These are phyloP conservation scores for Sporisorium graminicola DNA, from an alignment of 1,284 basidiomycete genomes.

Conservation along the genomic window DNA sequence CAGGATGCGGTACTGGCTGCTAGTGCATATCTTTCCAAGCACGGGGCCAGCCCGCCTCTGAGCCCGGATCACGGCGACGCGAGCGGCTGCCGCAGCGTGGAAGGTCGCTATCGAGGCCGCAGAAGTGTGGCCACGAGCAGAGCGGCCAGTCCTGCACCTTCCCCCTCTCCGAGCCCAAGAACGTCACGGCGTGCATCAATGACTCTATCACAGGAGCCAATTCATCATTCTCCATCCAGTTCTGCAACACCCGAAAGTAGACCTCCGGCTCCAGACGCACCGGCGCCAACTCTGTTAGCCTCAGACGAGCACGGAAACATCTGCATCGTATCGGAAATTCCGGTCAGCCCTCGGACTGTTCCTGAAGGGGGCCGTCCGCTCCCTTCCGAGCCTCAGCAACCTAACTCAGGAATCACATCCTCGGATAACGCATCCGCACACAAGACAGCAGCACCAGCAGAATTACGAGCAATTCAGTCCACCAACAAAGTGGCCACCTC, in stretches of 20 bases:
- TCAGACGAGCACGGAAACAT: slow-evolving; percentile 50
- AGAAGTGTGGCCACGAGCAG: slow-evolving; percentile 31
- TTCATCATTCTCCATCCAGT: not conserved
- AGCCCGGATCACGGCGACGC: slow-evolving; percentile 13
- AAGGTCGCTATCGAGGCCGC: slow-evolving; percentile 44
- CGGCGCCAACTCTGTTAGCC: slow-evolving; percentile 29
- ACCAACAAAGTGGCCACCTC: slow-evolving; percentile 13
- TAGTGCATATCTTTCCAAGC: not conserved
- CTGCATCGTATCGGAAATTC: slow-evolving; percentile 26
- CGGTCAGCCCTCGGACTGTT: slow-evolving; percentile 27
- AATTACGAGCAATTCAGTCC: not conserved
- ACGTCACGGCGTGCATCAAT: slow-evolving; percentile 17
- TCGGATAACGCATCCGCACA: not conserved
- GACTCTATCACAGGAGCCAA: not conserved
- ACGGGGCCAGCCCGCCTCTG: slow-evolving; percentile 14
- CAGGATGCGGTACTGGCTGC: not conserved
- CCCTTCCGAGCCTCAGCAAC: not conserved
- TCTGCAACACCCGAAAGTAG: not conserved
- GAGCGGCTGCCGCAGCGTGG: slow-evolving; percentile 7
- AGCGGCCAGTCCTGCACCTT: slow-evolving; percentile 28
- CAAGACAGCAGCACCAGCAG: not conserved
- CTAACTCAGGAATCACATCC: not conserved
- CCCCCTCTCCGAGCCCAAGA: slow-evolving; percentile 14
- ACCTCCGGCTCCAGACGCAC: not conserved
- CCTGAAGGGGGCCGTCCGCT: not conserved